Percentiles rank a stretch among this genome's conserved stretches.
Conservation (phyloP, 352 stramenopile species). For the Phytophthora cactorum region DNA sequence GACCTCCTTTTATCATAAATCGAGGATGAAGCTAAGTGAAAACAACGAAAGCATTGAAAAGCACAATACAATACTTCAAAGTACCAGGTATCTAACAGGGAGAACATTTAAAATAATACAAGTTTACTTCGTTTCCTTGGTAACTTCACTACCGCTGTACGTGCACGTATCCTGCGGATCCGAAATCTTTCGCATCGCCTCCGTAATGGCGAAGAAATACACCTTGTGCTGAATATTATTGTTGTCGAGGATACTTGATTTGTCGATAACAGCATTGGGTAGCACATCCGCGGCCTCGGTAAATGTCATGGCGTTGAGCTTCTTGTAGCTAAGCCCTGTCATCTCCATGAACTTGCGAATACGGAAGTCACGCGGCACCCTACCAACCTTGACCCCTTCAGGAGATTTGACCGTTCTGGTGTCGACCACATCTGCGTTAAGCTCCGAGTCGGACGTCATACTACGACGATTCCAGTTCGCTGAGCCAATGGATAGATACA, state of each 20-base stretch:
- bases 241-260: constrained; percentile 31
- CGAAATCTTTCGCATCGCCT: background rate
- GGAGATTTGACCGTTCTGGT: constrained; percentile 11
- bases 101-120: no score
- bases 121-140: background rate
- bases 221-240: background rate
- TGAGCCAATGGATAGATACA: background rate
- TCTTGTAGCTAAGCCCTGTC: constrained; percentile 39
- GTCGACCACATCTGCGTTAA: constrained; percentile 55
- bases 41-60: background rate
- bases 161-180: background rate
- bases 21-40: background rate
- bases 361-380: constrained; percentile 51
- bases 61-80: background rate
- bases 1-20: background rate
- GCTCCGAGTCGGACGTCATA: constrained; percentile 52
- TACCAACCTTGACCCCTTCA: constrained; percentile 33
- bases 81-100: no score
- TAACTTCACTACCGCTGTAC: background rate
- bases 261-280: constrained; percentile 8
- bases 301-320: constrained; percentile 48
- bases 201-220: constrained; percentile 1
- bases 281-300: constrained; percentile 41
- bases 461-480: constrained; percentile 41
- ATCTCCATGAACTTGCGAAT: constrained; percentile 65